phyloP scores from a whole-genome alignment of 345 rosid genomes.

The Acer saccharum region DNA sequence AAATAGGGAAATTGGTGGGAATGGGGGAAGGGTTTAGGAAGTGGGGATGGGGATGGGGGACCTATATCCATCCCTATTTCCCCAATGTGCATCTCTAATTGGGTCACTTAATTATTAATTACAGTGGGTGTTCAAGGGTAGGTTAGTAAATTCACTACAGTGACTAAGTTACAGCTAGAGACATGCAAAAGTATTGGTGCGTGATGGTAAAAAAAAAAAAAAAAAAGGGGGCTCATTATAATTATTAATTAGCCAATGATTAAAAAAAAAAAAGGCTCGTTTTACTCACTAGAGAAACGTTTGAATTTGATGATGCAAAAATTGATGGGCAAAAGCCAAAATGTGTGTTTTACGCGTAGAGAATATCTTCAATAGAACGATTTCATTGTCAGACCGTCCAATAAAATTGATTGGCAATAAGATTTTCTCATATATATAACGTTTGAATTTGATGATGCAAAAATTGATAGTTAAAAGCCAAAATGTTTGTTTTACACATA shows the following conservation, averaged over 20 bases:
- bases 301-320: neutral
- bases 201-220: neutral
- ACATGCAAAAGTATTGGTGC: neutral
- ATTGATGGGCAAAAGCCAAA: neutral
- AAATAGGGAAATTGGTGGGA: too few species aligned
- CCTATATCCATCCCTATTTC: too few species aligned
- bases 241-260: neutral
- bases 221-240: neutral
- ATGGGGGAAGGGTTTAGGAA: too few species aligned
- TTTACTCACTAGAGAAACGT: neutral
- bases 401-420: too few species aligned
- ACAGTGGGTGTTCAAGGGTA: neutral
- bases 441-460: neutral
- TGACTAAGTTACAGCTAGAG: neutral
- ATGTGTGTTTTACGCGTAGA: too few species aligned
- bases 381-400: too few species aligned
- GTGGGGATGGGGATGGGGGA: too few species aligned
- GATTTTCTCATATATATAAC: too few species aligned
- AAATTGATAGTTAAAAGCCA: neutral
- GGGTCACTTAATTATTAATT: neutral
- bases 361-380: too few species aligned
- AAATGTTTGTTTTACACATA: too few species aligned
- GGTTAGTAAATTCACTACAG: neutral
- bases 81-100: neutral
- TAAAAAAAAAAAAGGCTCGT: neutral